phyloP scores from a whole-genome alignment of 2,329 filamentous ascomycete species.

The Ramularia endophylla region DNA sequence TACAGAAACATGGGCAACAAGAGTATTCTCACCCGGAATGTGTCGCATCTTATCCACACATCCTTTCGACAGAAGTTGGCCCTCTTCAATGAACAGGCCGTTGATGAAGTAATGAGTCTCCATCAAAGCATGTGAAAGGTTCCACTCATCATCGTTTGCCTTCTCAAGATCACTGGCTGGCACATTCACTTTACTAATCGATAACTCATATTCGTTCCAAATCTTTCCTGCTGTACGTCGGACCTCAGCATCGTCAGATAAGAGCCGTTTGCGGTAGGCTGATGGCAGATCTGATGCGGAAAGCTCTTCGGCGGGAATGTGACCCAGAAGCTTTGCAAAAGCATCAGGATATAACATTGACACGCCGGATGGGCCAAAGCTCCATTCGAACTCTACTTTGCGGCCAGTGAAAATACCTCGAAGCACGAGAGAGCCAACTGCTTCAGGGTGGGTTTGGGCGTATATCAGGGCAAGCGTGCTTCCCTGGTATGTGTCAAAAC shows the following conservation, averaged over 20 bases:
- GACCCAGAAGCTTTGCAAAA: slow-evolving; percentile 5
- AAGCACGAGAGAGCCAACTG: slow-evolving; percentile 10
- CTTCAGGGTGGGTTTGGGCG: slow-evolving; percentile 9
- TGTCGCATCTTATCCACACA: slow-evolving; percentile 11
- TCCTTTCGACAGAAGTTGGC: slow-evolving; percentile 9
- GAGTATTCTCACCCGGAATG: slow-evolving; percentile 13
- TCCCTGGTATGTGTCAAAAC: too few species aligned
- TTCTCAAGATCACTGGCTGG: slow-evolving; percentile 3
- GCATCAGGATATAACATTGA: slow-evolving; percentile 13
- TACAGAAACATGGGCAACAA: background rate
- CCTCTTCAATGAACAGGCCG: slow-evolving; percentile 8
- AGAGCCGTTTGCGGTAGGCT: slow-evolving; percentile 8
- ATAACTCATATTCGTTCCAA: slow-evolving; percentile 11
- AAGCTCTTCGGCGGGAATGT: slow-evolving; percentile 5
- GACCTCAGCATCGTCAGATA: slow-evolving; percentile 1
- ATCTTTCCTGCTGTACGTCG: slow-evolving; percentile 5
- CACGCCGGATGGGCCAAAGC: slow-evolving; percentile 1
- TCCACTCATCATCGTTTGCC: slow-evolving; percentile 10
- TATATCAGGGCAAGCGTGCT: slow-evolving; percentile 14
- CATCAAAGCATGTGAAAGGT: slow-evolving; percentile 7
- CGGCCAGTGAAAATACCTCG: slow-evolving; percentile 12
- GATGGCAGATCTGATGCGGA: slow-evolving; percentile 1
- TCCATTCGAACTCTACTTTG: slow-evolving; percentile 8
- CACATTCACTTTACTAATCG: slow-evolving; percentile 4
- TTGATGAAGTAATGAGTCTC: slow-evolving; percentile 14